These are phyloP conservation scores for Annulohypoxylon bovei DNA, from an alignment of 495 filamentous ascomycete species.

Conservation along the genomic window DNA sequence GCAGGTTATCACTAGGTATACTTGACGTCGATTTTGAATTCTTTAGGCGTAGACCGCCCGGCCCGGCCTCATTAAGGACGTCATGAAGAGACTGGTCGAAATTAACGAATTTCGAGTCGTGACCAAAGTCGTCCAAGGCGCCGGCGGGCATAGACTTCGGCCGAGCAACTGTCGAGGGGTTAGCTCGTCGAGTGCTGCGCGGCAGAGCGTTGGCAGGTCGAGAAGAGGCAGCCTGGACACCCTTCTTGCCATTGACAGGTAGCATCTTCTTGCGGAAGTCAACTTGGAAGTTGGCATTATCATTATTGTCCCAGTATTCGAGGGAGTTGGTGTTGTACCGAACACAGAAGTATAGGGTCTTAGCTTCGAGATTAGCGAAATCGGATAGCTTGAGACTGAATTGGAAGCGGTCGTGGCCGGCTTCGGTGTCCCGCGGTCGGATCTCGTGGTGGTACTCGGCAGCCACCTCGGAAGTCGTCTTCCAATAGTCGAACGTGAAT, in stretches of 20 bases:
- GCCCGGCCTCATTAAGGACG: conserved; percentile 62
- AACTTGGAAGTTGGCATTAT: conserved; percentile 84
- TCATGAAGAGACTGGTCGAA: conserved; percentile 67
- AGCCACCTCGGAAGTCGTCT: conserved; percentile 91
- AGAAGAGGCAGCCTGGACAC: conserved; percentile 58
- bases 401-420: conserved; percentile 85
- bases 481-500: conserved; percentile 98
- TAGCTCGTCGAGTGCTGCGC: conserved; percentile 73
- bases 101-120: conserved; percentile 61
- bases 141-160: conserved; percentile 71
- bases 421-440: conserved; percentile 68
- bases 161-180: conserved; percentile 56
- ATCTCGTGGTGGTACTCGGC: conserved; percentile 88
- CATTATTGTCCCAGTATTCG: conserved; percentile 97
- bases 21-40: conserved; percentile 58
- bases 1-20: conserved; percentile 60
- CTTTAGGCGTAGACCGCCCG: conserved; percentile 59
- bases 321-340: conserved; percentile 85
- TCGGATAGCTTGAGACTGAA: conserved; percentile 95
- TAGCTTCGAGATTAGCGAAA: conserved; percentile 85
- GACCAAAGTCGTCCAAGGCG: conserved; percentile 74
- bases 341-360: conserved; percentile 91
- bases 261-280: conserved; percentile 85
- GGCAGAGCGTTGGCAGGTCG: conserved; percentile 72
- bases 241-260: conserved; percentile 64